Evolutionary conservation across 2,329 filamentous ascomycete genomes (phyloP).

Genomic region (Bimuria novae-zelandiae): DNA sequence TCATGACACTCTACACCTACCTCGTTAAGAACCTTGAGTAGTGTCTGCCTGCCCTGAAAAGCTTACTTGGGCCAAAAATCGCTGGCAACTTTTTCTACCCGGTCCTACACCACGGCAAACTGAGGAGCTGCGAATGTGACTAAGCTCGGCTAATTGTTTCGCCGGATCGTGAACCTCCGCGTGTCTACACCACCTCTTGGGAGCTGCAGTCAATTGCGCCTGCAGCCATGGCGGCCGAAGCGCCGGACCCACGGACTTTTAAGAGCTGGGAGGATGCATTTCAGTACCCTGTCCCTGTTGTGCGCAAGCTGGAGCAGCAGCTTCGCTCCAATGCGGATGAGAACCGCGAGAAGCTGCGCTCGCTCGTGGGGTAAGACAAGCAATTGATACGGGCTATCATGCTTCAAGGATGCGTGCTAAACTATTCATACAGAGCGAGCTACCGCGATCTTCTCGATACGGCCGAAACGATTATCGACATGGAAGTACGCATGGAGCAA

Average conservation of each 20-base stretch:
- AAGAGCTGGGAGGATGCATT: conserved; percentile 71
- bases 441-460: conserved; percentile 92
- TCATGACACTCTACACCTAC: too few relatives aligned
- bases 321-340: conserved; percentile 65
- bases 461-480: conserved; percentile 89
- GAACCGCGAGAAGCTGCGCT: conserved; percentile 68
- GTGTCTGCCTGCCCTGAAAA: too few relatives aligned
- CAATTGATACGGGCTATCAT: not conserved
- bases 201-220: not conserved
- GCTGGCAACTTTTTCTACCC: too few relatives aligned
- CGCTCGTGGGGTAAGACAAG: conserved; percentile 64
- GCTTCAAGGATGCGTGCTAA: conserved; percentile 8
- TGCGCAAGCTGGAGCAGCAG: conserved; percentile 67
- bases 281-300: conserved; percentile 65
- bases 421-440: conserved; percentile 54
- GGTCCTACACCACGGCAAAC: not conserved
- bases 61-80: too few relatives aligned
- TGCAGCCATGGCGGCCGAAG: conserved; percentile 56
- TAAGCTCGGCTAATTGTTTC: conserved; percentile 1
- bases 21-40: too few relatives aligned
- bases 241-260: conserved; percentile 61
- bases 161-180: conserved; percentile 6
- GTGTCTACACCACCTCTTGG: conserved; percentile 9
- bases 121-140: not conserved
- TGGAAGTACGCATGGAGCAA: conserved; percentile 76